Base-by-base conservation (phyloP, 176 grass and related monocot genomes). In the Luzula sylvatica region DNA sequence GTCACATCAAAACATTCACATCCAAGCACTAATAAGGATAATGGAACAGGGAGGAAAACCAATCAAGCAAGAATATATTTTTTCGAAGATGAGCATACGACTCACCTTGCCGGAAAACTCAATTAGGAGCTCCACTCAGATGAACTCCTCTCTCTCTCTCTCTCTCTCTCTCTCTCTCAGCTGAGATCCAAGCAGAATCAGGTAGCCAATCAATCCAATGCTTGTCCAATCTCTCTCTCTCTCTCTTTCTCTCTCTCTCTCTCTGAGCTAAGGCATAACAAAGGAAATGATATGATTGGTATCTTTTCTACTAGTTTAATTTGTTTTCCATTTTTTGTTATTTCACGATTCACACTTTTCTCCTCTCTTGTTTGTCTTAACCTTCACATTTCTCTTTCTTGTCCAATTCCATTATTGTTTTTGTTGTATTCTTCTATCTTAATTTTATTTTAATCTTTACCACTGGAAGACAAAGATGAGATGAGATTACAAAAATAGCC, bases 161-260 rank as follows among this genome's bases (percentile, higher is more conserved):
- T 53, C 24, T 38, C 26, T 28, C 27, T 50, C 46, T 66, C 16
- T 66, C 61, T 52, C 62, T 53, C 46, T 52, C 11, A 53, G 3
- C 15, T 41, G 24, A 64, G 60, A 49, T 49, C 60, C 43, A 35
- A 64, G 25, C 44, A 49, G 19, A 35, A 64, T 2, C 4, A 64
- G 25, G 26, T 45, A 49, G 12, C 43, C 59, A 64, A 64, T 64
- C 43, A 15, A 26, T 39, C 50, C 3, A 27, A 30, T 29, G 7
- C 4, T 12, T 18, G 20, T 30, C 43, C 65, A 39, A 5, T 44
- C 5, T 65, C 50, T 68, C 50, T 30, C 13, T 35, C 35, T 57
- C 51, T 69, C 13, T 22, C 26, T 13, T 15, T 7, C 50, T 57
- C 15, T 20, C 40, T 46, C 23, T 58, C 23, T 13, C 20, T 24